A percentile compares a stretch with the other conserved stretches of the same genome.
These are phyloP conservation scores for Trametes sp. DNA, from an alignment of 1,284 basidiomycete species.

Conservation along the genomic window DNA sequence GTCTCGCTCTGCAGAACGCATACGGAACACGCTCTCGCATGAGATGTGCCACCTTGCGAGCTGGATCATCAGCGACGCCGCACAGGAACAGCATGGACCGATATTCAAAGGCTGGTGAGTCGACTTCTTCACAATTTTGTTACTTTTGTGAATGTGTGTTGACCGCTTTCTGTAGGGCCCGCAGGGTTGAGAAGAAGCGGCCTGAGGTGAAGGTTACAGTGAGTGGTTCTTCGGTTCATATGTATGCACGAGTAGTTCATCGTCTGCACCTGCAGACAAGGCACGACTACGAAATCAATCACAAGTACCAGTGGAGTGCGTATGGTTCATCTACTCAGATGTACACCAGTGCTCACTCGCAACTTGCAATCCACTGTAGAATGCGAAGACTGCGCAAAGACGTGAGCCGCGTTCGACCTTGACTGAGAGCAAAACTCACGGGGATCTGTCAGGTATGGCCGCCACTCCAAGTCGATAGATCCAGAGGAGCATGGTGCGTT, in stretches of 20 bases:
- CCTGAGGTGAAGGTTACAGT: conserved; percentile 80
- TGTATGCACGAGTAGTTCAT: background rate
- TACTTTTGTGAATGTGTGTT: background rate
- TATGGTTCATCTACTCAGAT: conserved; percentile 11
- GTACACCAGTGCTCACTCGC: background rate
- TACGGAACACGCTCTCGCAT: conserved; percentile 81
- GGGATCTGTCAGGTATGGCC: conserved; percentile 64
- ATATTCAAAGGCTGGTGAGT: conserved; percentile 76
- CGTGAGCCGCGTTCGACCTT: conserved; percentile 49
- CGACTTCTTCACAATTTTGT: too few species aligned
- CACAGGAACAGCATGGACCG: conserved; percentile 73
- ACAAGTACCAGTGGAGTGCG: conserved; percentile 82
- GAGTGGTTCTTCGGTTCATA: conserved; percentile 30
- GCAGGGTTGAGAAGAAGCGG: conserved; percentile 64
- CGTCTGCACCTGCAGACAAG: conserved; percentile 55
- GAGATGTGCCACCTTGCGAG: conserved; percentile 90
- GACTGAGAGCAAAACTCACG: background rate
- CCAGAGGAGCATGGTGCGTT: conserved; percentile 64
- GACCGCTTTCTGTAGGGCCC: conserved; percentile 56
- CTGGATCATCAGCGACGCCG: conserved; percentile 77
- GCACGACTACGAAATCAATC: conserved; percentile 80
- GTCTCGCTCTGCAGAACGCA: conserved; percentile 64
- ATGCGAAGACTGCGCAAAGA: conserved; percentile 71
- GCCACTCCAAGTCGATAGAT: conserved; percentile 80
- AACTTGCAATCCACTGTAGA: conserved; percentile 47